Evolutionary conservation across 176 grass and related monocot species (phyloP), one percentile per base, ranked within the genome.

Genomic region (Carex kokanica): DNA sequence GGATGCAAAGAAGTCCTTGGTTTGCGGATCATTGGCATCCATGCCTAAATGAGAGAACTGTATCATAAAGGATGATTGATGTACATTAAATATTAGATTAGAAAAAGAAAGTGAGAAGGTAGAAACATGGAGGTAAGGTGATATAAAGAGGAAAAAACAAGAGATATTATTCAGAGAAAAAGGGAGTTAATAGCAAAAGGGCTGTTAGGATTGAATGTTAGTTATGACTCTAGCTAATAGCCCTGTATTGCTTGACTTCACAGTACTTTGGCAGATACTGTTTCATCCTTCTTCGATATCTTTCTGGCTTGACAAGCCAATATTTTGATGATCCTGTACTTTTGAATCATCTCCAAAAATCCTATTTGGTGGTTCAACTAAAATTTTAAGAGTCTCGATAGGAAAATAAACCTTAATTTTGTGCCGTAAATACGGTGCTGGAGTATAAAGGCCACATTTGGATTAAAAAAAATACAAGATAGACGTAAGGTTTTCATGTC

Each of bases 191-290:
- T 80, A 43, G 64, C 60, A 56, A 75, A 73, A 81, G 83, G 90
- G 80, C 31, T 87, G 90, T 94, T 86, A 89, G 90, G 91, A 86
- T 90, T 92, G 94, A 97, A 97, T 86, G 94, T 86, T 90, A 89
- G 94, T 90, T 97, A 91, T 81, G 81, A 82, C 80, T 66, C 60
- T 65, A 62, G 24, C 61, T 82, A 51, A 82, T 82, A 82, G 36
- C 78, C 29, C 55, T 80, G 62, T 40, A 47, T 61, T 36, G 40
- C 18, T 23, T 15, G 20, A 61, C 58, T n/a, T n/a, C n/a, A n/a
- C n/a, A n/a, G n/a, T 67, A 17, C 23, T 78, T 56, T 56, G 23
- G 15, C 15, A 18, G 51, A 56, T 78, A 32, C 24, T 56, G 4
- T 78, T 70, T 66, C 80, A 52, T 66, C 41, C 11, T 20, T 73